Conservation (phyloP, 2,329 filamentous ascomycete species). For the Cytospora mali region DNA sequence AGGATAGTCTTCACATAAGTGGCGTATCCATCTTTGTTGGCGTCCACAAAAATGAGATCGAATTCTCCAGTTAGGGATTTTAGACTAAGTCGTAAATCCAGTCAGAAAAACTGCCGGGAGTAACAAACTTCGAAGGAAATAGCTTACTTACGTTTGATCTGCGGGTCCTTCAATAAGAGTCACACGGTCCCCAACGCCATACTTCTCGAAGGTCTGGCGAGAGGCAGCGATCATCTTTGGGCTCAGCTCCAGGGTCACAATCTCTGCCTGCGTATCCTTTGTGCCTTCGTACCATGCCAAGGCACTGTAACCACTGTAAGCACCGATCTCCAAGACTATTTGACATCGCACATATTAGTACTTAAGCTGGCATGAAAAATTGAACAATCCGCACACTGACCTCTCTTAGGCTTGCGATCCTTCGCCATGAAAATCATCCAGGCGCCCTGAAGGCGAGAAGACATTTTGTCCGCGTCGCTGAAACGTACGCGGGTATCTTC, state of each 20-base stretch:
- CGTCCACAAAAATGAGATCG: slow-evolving; percentile 39
- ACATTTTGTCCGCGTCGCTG: neutral
- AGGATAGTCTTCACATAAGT: slow-evolving; percentile 30
- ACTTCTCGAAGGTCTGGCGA: neutral
- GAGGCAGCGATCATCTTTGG: neutral
- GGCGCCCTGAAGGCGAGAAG: neutral
- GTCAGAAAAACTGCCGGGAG: neutral
- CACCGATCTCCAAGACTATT: slow-evolving; percentile 39
- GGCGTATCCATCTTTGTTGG: slow-evolving; percentile 35
- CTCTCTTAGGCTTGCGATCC: neutral
- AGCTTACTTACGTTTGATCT: neutral
- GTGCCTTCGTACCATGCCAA: slow-evolving; percentile 38
- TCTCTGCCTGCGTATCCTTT: slow-evolving; percentile 30
- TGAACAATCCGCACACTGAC: neutral
- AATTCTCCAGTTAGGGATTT: slow-evolving; percentile 33
- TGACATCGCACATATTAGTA: neutral
- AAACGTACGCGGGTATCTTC: neutral
- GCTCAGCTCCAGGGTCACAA: slow-evolving; percentile 29
- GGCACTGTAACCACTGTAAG: slow-evolving; percentile 39
- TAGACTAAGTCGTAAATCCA: neutral
- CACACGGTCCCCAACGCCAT: neutral
- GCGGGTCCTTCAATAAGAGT: neutral
- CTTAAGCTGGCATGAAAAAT: neutral
- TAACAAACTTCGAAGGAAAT: neutral
- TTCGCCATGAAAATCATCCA: neutral